Evolutionary conservation across 2,329 filamentous ascomycete genomes (phyloP).

Genomic region (Dothideomycetes sp.): DNA sequence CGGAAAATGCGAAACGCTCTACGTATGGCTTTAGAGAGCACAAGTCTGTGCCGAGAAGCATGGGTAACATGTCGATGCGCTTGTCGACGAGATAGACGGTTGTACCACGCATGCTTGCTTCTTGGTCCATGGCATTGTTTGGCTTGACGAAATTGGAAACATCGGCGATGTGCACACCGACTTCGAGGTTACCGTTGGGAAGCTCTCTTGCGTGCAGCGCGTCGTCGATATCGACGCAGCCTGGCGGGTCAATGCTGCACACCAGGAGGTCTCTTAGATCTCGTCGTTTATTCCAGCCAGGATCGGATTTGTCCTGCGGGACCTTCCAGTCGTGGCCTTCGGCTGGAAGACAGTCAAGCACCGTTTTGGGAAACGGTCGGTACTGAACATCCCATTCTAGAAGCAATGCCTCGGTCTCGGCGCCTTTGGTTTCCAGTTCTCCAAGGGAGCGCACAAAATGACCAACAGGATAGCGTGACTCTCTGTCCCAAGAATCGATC

Average conservation of each 20-base stretch:
- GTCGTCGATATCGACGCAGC: constrained; percentile 97
- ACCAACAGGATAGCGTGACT: constrained; percentile 82
- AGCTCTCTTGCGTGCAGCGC: constrained; percentile 77
- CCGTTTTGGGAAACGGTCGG: constrained; percentile 88
- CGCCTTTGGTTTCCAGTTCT: constrained; percentile 91
- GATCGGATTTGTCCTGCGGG: constrained; percentile 64
- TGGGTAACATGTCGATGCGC: constrained; percentile 98
- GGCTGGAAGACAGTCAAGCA: constrained; percentile 80
- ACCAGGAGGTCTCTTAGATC: constrained; percentile 80
- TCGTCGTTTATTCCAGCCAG: constrained; percentile 74
- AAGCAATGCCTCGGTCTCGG: constrained; percentile 88
- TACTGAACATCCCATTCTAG: constrained; percentile 98
- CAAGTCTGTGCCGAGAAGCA: constrained; percentile 87
- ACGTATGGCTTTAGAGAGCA: constrained; percentile 96
- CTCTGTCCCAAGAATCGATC: constrained; percentile 90
- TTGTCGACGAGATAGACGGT: constrained; percentile 98
- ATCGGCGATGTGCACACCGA: constrained; percentile 96
- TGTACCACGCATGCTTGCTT: constrained; percentile 87
- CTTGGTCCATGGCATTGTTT: constrained; percentile 91
- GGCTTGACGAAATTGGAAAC: constrained; percentile 99
- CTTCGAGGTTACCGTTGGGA: constrained; percentile 87
- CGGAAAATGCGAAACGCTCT: constrained; percentile 54
- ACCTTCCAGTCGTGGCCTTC: constrained; percentile 95
- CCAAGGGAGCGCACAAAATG: constrained; percentile 91
- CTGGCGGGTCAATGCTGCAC: constrained; percentile 93